Conservation (phyloP, 2,329 filamentous ascomycete species). For the Mollisiaceae sp. region DNA sequence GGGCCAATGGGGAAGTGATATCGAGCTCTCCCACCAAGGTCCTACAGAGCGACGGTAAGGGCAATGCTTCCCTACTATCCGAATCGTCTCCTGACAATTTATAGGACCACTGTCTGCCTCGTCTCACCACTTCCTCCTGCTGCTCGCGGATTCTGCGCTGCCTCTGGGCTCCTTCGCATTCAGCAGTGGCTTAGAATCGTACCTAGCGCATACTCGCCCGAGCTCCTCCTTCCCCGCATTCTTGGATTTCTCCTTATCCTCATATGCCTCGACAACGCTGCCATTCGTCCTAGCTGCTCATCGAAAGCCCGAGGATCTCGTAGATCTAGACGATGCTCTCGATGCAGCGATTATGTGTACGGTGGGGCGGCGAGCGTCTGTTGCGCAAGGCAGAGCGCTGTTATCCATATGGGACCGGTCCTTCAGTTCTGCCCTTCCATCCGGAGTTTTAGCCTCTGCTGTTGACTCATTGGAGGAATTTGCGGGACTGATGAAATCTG, state of each 20-base stretch:
- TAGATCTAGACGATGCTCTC: conserved; percentile 72
- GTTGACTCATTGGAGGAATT: conserved; percentile 37
- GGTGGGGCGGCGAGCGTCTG: conserved; percentile 76
- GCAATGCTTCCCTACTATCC: neutral
- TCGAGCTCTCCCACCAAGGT: conserved; percentile 32
- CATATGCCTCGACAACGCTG: conserved; percentile 73
- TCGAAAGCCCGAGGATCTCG: conserved; percentile 56
- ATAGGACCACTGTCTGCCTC: conserved; percentile 33
- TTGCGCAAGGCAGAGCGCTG: conserved; percentile 77
- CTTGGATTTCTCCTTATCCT: conserved; percentile 71
- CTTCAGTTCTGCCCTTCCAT: conserved; percentile 52
- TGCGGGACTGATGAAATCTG: conserved; percentile 32
- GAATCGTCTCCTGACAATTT: conserved; percentile 17
- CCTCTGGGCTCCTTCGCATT: conserved; percentile 88
- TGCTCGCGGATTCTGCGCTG: conserved; percentile 81
- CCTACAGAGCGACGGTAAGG: conserved; percentile 30
- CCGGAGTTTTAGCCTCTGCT: conserved; percentile 34
- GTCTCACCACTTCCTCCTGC: conserved; percentile 68
- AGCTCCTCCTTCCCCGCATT: conserved; percentile 65
- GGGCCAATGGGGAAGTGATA: conserved; percentile 29
- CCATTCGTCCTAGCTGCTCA: conserved; percentile 77
- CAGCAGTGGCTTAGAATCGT: conserved; percentile 82
- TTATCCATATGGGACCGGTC: conserved; percentile 78
- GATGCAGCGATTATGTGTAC: conserved; percentile 80
- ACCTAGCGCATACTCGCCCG: conserved; percentile 68